A percentile compares a stretch with the other conserved stretches of the same genome.
Evolutionary conservation across 331 rosid genomes (phyloP).

Genomic region (Erythrophleum ivorense): DNA sequence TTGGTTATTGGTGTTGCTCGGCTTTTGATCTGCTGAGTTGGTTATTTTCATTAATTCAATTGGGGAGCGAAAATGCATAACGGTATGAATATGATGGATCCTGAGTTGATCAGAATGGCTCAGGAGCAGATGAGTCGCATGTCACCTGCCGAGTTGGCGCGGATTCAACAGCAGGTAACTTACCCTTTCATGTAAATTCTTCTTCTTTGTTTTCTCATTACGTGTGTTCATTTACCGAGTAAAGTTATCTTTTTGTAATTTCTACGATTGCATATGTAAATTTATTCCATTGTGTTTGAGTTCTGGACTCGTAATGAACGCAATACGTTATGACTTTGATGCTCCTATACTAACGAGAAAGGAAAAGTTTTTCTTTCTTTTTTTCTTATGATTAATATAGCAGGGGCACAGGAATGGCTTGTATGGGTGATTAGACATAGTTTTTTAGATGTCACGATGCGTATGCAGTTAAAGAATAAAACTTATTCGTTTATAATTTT

Average conservation of each 20-base stretch:
- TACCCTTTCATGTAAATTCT: not conserved
- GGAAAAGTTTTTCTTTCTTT: not conserved
- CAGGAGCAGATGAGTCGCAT: constrained; percentile 97
- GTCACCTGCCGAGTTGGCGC: constrained; percentile 86
- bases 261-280: not conserved
- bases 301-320: not conserved
- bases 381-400: not conserved
- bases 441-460: constrained; percentile 7
- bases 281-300: constrained; percentile 6
- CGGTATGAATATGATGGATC: constrained; percentile 81
- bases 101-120: constrained; percentile 79
- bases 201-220: not conserved
- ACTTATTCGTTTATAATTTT: not conserved
- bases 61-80: constrained; percentile 46
- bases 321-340: constrained; percentile 3
- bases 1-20: not conserved
- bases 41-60: not conserved
- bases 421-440: not conserved
- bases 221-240: not conserved
- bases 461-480: not conserved
- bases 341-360: no score
- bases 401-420: not conserved
- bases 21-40: constrained; percentile 17
- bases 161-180: constrained; percentile 84
- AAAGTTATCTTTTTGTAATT: not conserved